phyloP scores from a whole-genome alignment of 768 basidiomycete species.

The Boletus sp. region DNA sequence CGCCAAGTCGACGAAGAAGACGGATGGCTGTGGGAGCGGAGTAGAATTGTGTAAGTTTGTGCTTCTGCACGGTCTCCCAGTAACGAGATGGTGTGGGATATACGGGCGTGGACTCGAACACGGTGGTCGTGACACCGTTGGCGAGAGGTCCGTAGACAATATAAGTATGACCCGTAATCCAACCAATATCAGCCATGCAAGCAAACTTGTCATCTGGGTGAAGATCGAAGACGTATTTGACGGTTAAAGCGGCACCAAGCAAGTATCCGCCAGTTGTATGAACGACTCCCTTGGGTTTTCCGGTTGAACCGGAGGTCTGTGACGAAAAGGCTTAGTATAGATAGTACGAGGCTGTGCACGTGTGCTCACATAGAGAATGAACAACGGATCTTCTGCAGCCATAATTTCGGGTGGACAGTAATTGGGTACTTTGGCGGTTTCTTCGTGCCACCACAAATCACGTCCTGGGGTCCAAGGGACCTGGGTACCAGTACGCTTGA shows the following conservation, averaged over 20 bases:
- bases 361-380: slow-evolving; percentile 91
- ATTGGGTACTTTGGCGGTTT: slow-evolving; percentile 74
- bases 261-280: slow-evolving; percentile 89
- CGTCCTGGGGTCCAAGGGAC: slow-evolving; percentile 81
- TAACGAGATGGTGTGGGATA: slow-evolving; percentile 96
- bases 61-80: slow-evolving; percentile 93
- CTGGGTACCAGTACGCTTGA: slow-evolving; percentile 81
- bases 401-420: slow-evolving; percentile 91
- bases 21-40: slow-evolving; percentile 94
- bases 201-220: slow-evolving; percentile 96
- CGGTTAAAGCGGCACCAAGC: slow-evolving; percentile 85
- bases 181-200: slow-evolving; percentile 98
- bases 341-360: neutral
- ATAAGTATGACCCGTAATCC: slow-evolving; percentile 98
- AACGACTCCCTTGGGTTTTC: slow-evolving; percentile 96
- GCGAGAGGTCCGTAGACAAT: slow-evolving; percentile 94
- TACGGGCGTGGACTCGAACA: slow-evolving; percentile 96
- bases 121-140: slow-evolving; percentile 80
- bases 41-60: slow-evolving; percentile 96
- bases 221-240: slow-evolving; percentile 97
- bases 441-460: slow-evolving; percentile 98
- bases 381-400: slow-evolving; percentile 92
- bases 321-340: slow-evolving; percentile 5
- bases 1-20: slow-evolving; percentile 80
- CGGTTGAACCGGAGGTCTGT: slow-evolving; percentile 91